phyloP scores from a whole-genome alignment of 305 asterid species.

The Andrographis paniculata region DNA sequence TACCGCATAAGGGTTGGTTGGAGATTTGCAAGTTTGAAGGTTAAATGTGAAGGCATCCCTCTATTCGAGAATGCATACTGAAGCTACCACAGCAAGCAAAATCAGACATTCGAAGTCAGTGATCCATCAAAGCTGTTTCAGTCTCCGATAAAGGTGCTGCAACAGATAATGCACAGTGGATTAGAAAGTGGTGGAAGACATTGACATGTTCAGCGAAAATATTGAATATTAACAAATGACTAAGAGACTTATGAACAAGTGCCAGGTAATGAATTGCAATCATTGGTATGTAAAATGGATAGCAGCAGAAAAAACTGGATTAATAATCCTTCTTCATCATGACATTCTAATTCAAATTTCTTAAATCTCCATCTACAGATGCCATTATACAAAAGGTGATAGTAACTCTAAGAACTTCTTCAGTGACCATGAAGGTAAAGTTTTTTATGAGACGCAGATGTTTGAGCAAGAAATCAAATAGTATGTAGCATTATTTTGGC shows the following conservation, averaged over 20 bases:
- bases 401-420: background rate
- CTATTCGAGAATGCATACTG: background rate
- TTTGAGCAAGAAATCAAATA: background rate
- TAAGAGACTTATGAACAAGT: too few species aligned
- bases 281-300: too few species aligned
- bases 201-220: too few species aligned
- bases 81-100: background rate
- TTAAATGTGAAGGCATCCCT: background rate
- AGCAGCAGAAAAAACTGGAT: too few species aligned
- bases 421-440: background rate
- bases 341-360: too few species aligned
- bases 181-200: background rate
- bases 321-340: too few species aligned
- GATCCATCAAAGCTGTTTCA: conserved; percentile 34
- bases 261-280: too few species aligned
- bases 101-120: background rate
- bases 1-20: background rate
- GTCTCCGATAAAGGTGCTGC: conserved; percentile 34
- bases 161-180: conserved; percentile 7
- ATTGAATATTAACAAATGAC: too few species aligned
- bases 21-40: background rate
- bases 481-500: background rate
- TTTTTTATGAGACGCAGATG: background rate
- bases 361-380: background rate
- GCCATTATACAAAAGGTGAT: background rate